Base-by-base conservation (phyloP, 768 basidiomycete genomes). In the Megacollybia marginata region DNA sequence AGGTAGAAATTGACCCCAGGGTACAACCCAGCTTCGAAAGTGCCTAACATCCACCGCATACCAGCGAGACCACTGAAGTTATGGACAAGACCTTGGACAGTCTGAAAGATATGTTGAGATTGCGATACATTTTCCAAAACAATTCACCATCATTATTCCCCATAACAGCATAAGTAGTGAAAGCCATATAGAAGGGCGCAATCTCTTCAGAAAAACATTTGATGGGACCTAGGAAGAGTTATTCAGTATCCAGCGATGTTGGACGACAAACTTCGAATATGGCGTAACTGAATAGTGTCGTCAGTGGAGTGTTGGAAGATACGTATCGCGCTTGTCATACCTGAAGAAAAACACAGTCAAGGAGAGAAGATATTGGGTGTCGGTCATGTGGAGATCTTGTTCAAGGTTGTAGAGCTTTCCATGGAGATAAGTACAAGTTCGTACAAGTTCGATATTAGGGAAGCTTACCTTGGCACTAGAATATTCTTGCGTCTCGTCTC, bases 141-240 rank as follows among this genome's bases (percentile, higher is more conserved):
- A 46, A 9, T 44, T 46, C 48, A 85, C 85, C 86, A 88, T 88
- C 71, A 81, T 80, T 31, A 88, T 55, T 2, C 85, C 86, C 85
- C 86, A 88, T 15, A 78, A 55, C 2, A 86, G 54, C 87, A 91
- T 89, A 47, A 89, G 69, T 23, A 73, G 52, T 5, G 85, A 85
- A 5, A 91, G 67, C 87, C 88, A 90, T 33, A 91, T 62, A 3
- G 86, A 88, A 0, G 88, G 88, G 1, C 85, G 73, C 32, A 88
- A 70, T 33, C 84, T 78, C 60, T 87, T 87, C 46, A 88, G 65
- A 60, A 85, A 80, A 2, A 86, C 65, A 52, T 88, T 87, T 12
- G 82, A 85, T 2, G 88, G 87, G 28, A 87, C 77, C 73, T 75
- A 47, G n/a, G 15, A 15, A 44, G 7, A n/a, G 40, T 6, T 45